phyloP scores from a whole-genome alignment of 2,329 filamentous ascomycete species.

The Cytospora paraplurivora region DNA sequence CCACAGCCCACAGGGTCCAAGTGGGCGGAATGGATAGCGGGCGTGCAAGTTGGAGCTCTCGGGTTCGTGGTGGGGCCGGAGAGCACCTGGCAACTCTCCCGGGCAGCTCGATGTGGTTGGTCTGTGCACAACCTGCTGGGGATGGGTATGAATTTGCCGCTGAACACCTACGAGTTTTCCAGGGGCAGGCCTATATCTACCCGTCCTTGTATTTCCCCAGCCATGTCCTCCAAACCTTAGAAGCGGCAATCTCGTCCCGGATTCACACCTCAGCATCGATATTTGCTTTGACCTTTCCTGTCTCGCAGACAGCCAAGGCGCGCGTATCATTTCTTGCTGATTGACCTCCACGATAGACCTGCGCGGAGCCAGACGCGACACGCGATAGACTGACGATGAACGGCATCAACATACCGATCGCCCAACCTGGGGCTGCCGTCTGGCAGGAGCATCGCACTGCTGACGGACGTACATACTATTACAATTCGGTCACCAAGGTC shows the following conservation, averaged over 20 bases:
- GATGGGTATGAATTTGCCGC: slow-evolving; percentile 13
- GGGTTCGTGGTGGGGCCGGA: slow-evolving; percentile 9
- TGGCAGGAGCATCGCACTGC: slow-evolving; percentile 83
- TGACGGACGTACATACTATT: slow-evolving; percentile 88
- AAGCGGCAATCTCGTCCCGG: not conserved
- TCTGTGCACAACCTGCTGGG: slow-evolving; percentile 5
- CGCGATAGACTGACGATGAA: slow-evolving; percentile 52
- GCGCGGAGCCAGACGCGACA: not conserved
- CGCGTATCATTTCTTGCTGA: not conserved
- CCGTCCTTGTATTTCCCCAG: no score
- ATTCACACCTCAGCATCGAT: not conserved
- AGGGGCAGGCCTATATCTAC: slow-evolving; percentile 1
- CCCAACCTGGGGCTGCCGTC: slow-evolving; percentile 39
- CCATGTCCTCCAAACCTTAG: not conserved
- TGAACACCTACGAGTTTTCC: slow-evolving; percentile 6
- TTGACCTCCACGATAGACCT: not conserved
- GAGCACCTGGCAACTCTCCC: not conserved
- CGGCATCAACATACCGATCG: slow-evolving; percentile 49
- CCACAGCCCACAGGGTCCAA: not conserved
- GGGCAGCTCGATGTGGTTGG: slow-evolving; percentile 14
- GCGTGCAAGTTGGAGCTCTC: slow-evolving; percentile 3
- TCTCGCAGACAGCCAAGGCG: not conserved
- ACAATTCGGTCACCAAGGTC: slow-evolving; percentile 80
- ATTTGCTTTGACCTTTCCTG: not conserved
- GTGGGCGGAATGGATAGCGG: slow-evolving; percentile 6